phyloP scores from a whole-genome alignment of 805 yeast species.

The Candida dajiaensis region DNA sequence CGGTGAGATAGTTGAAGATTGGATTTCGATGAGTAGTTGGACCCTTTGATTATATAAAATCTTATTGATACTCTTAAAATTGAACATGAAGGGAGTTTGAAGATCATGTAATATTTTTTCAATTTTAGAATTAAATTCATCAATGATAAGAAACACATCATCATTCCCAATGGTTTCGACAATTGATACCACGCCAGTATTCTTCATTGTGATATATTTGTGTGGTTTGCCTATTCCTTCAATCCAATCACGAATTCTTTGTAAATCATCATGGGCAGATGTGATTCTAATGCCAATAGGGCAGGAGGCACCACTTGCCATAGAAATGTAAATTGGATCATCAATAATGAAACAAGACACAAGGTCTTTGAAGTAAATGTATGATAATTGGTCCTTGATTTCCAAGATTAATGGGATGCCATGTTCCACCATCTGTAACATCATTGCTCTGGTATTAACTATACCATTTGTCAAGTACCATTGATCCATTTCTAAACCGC shows the following conservation, averaged over 20 bases:
- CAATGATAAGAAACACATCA: not conserved
- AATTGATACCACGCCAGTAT: not conserved
- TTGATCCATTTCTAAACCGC: not conserved
- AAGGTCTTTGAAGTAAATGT: slow-evolving; percentile 44
- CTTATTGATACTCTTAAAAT: not conserved
- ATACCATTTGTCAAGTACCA: slow-evolving; percentile 31
- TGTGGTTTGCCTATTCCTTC: not conserved
- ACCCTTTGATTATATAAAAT: not conserved
- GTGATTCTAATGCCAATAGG: not conserved
- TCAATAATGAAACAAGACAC: slow-evolving; percentile 40
- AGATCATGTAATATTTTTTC: not conserved
- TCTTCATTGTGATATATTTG: not conserved
- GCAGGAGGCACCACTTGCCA: not conserved
- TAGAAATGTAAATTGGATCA: slow-evolving; percentile 28
- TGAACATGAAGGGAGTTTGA: not conserved
- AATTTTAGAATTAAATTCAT: not conserved
- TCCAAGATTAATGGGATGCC: slow-evolving; percentile 41
- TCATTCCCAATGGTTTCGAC: not conserved
- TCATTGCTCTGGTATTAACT: slow-evolving; percentile 33
- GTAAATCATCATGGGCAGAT: not conserved
- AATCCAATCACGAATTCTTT: not conserved
- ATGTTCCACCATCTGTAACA: slow-evolving; percentile 33
- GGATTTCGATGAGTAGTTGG: not conserved
- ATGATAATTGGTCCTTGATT: slow-evolving; percentile 42
- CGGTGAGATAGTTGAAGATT: not conserved